Evolutionary conservation across 2,329 filamentous ascomycete species (phyloP).

Genomic region (Chrysoporthe puriensis): DNA sequence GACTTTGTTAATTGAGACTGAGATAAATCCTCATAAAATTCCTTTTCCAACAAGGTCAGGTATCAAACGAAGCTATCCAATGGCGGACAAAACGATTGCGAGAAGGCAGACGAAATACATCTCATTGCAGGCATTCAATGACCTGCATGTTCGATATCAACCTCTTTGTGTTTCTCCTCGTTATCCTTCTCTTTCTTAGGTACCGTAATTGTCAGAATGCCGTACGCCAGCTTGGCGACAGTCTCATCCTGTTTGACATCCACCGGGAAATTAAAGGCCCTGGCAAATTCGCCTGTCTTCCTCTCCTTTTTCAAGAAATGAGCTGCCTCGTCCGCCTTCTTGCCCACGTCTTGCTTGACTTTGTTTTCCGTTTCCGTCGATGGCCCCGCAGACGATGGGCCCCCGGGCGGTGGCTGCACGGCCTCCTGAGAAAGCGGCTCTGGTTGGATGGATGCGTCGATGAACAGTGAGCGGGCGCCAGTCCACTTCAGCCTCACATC

Average conservation of each 20-base stretch:
- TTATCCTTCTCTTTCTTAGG: constrained; percentile 14
- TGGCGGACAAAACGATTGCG: background rate
- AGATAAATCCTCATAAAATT: too few species aligned
- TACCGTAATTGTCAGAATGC: constrained; percentile 7
- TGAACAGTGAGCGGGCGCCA: constrained; percentile 7
- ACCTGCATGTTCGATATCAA: constrained; percentile 14
- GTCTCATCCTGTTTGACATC: constrained; percentile 15
- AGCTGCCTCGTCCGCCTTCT: background rate
- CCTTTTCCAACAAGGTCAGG: too few species aligned
- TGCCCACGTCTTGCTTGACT: background rate
- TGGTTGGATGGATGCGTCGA: constrained; percentile 1
- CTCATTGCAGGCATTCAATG: background rate
- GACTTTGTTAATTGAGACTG: too few species aligned
- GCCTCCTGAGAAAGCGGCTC: constrained; percentile 4
- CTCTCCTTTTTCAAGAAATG: constrained; percentile 12
- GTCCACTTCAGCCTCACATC: constrained; percentile 13
- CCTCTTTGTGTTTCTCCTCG: constrained; percentile 6
- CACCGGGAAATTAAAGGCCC: constrained; percentile 11
- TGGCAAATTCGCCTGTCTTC: constrained; percentile 7
- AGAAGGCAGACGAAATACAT: too few species aligned
- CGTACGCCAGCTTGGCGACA: constrained; percentile 11
- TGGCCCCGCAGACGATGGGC: background rate
- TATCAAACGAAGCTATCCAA: background rate
- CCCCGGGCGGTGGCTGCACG: background rate
- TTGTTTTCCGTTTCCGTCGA: background rate